Percentiles rank a stretch among this genome's conserved stretches.
Conservation (phyloP, 1,284 basidiomycete genomes). For the Phenoliferia sp. region DNA sequence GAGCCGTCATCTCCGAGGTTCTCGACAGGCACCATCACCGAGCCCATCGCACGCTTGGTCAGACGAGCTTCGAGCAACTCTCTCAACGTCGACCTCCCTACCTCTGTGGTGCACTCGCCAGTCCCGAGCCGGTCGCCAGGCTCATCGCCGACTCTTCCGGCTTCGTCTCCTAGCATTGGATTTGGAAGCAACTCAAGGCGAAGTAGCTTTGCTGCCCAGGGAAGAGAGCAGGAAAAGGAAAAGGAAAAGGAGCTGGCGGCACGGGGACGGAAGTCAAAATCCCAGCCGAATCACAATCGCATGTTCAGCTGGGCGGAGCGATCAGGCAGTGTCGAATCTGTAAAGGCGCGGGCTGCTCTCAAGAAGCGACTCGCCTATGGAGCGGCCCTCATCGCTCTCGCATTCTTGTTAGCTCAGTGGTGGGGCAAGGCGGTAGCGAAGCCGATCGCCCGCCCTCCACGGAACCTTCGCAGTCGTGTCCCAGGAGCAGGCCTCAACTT, state of each 20-base stretch:
- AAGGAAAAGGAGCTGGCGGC: constrained; percentile 19
- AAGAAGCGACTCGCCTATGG: neutral
- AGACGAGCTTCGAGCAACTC: constrained; percentile 18
- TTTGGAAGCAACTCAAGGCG: constrained; percentile 9
- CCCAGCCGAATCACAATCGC: constrained; percentile 12
- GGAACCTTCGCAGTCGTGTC: neutral
- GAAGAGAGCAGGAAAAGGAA: constrained; percentile 29
- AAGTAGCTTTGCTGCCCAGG: constrained; percentile 14
- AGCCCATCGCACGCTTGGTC: constrained; percentile 25
- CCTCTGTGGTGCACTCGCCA: constrained; percentile 13
- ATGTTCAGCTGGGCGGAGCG: constrained; percentile 23
- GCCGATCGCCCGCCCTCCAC: neutral
- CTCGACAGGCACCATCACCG: constrained; percentile 13
- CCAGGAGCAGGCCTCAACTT: constrained; percentile 8
- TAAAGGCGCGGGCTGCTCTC: neutral
- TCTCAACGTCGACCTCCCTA: constrained; percentile 20
- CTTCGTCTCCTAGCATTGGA: constrained; percentile 10
- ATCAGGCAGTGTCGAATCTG: neutral
- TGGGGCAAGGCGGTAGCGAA: neutral
- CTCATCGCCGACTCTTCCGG: neutral
- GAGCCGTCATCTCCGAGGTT: constrained; percentile 25
- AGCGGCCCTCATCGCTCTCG: neutral
- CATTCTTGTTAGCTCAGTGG: neutral
- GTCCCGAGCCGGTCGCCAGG: neutral
- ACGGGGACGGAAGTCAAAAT: constrained; percentile 4